Evolutionary conservation across 2,329 filamentous ascomycete species (phyloP).

Genomic region (Plenodomus lindquistii): DNA sequence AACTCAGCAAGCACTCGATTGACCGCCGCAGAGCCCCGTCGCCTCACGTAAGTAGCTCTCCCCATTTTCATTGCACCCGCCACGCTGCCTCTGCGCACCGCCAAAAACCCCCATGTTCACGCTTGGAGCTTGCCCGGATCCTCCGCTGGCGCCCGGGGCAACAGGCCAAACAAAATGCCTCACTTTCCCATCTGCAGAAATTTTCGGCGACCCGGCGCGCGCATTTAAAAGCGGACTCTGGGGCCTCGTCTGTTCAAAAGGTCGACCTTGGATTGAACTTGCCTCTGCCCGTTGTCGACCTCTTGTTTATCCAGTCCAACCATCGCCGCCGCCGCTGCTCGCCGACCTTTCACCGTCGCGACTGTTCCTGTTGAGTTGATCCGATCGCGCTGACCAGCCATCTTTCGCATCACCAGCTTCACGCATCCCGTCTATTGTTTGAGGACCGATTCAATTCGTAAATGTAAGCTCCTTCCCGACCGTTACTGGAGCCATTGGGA

Average conservation of each 20-base stretch:
- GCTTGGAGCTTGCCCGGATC: slow-evolving; percentile 26
- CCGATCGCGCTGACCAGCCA: slow-evolving; percentile 38
- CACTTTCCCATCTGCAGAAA: slow-evolving; percentile 32
- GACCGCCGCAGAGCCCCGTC: slow-evolving; percentile 14
- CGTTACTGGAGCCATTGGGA: slow-evolving; percentile 21
- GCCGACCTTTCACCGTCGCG: slow-evolving; percentile 31
- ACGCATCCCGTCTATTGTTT: slow-evolving; percentile 14
- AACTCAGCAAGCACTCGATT: slow-evolving; percentile 3
- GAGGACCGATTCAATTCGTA: slow-evolving; percentile 26
- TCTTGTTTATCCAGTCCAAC: slow-evolving; percentile 16
- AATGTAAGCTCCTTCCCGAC: slow-evolving; percentile 37
- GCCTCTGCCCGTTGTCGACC: slow-evolving; percentile 34
- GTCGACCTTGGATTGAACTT: slow-evolving; percentile 12
- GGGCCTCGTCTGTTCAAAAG: slow-evolving; percentile 16
- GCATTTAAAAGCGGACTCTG: slow-evolving; percentile 36
- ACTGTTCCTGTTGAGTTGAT: slow-evolving; percentile 25
- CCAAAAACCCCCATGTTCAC: slow-evolving; percentile 22
- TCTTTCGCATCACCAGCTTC: slow-evolving; percentile 17
- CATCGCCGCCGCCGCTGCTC: background rate
- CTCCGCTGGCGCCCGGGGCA: slow-evolving; percentile 32
- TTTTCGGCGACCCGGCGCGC: slow-evolving; percentile 33
- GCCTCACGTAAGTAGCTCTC: slow-evolving; percentile 32
- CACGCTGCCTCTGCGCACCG: slow-evolving; percentile 20
- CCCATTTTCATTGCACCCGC: slow-evolving; percentile 16
- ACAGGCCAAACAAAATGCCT: slow-evolving; percentile 42